Conservation (phyloP, 2,329 filamentous ascomycete species). For the Colletotrichum destructivum region DNA sequence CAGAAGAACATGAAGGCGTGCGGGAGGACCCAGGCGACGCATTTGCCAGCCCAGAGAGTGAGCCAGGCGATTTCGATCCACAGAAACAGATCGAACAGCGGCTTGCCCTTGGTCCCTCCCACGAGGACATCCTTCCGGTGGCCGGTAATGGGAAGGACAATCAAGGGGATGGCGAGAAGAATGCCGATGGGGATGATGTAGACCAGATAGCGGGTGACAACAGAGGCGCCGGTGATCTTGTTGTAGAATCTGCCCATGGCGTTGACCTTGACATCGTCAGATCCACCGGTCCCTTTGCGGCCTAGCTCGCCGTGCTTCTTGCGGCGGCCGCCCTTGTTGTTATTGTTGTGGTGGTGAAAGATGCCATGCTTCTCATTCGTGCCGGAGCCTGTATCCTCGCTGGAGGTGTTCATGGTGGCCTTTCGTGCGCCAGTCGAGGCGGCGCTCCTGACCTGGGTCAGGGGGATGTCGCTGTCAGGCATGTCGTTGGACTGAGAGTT, state of each 20-base stretch:
- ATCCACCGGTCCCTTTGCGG: conserved; percentile 61
- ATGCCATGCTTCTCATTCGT: conserved; percentile 64
- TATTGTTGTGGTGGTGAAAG: conserved; percentile 53
- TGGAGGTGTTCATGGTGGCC: conserved; percentile 56
- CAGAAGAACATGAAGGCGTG: conserved; percentile 77
- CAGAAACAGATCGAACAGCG: conserved; percentile 74
- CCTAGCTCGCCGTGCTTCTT: conserved; percentile 62
- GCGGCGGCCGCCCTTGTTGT: conserved; percentile 63
- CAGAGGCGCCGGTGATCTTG: conserved; percentile 74
- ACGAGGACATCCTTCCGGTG: conserved; percentile 56
- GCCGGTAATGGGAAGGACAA: conserved; percentile 66
- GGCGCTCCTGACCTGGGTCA: conserved; percentile 69
- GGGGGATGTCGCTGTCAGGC: conserved; percentile 65
- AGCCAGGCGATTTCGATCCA: conserved; percentile 81
- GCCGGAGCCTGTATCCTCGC: conserved; percentile 50
- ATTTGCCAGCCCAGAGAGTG: conserved; percentile 76
- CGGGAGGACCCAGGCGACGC: conserved; percentile 74
- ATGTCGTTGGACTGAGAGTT: conserved; percentile 50
- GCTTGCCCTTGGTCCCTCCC: conserved; percentile 59
- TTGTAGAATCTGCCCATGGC: conserved; percentile 77
- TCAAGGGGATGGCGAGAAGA: conserved; percentile 73
- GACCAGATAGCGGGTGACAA: conserved; percentile 76
- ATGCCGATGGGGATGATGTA: conserved; percentile 77
- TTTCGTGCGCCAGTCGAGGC: conserved; percentile 69
- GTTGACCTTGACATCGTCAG: conserved; percentile 71